These are phyloP conservation scores for Ceriops decandra DNA, from an alignment of 345 rosid species.

Conservation along the genomic window DNA sequence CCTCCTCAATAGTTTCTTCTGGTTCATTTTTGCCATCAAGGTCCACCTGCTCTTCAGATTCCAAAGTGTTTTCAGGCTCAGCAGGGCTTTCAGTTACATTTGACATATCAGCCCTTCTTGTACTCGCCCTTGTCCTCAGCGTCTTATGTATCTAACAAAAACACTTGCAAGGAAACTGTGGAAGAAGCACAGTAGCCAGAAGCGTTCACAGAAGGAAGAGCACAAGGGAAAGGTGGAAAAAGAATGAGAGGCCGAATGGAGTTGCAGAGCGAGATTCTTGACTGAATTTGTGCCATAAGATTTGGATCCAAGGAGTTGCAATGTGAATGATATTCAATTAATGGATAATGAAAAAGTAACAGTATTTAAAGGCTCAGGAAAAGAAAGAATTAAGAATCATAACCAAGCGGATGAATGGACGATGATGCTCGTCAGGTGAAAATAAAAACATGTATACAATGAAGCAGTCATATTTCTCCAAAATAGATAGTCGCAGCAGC, in stretches of 20 bases:
- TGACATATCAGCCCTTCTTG: constrained; percentile 20
- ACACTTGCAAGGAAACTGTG: constrained; percentile 38
- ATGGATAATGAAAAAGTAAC: constrained; percentile 22
- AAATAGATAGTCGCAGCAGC: constrained; percentile 16
- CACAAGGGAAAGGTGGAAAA: constrained; percentile 31
- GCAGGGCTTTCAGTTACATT: constrained; percentile 17
- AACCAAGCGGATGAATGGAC: constrained; percentile 24
- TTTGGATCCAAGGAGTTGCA: constrained; percentile 24
- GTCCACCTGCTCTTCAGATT: constrained; percentile 27
- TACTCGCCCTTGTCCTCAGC: constrained; percentile 27
- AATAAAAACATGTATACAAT: constrained; percentile 14
- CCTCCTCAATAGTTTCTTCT: constrained; percentile 30
- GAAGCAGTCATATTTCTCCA: constrained; percentile 20
- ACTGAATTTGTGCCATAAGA: constrained; percentile 30
- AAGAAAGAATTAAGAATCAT: constrained; percentile 22
- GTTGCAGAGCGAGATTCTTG: constrained; percentile 24
- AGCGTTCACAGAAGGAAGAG: constrained; percentile 30
- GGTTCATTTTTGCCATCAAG: constrained; percentile 29
- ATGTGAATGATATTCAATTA: constrained; percentile 35
- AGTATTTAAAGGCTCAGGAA: constrained; percentile 16
- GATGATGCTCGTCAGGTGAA: constrained; percentile 26
- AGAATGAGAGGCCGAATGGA: constrained; percentile 33
- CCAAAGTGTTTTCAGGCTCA: constrained; percentile 17
- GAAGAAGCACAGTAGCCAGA: constrained; percentile 37
- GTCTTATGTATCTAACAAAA: constrained; percentile 27